These are phyloP conservation scores for Salix koriyanagi DNA, from an alignment of 345 rosid genomes.

Conservation along the genomic window DNA sequence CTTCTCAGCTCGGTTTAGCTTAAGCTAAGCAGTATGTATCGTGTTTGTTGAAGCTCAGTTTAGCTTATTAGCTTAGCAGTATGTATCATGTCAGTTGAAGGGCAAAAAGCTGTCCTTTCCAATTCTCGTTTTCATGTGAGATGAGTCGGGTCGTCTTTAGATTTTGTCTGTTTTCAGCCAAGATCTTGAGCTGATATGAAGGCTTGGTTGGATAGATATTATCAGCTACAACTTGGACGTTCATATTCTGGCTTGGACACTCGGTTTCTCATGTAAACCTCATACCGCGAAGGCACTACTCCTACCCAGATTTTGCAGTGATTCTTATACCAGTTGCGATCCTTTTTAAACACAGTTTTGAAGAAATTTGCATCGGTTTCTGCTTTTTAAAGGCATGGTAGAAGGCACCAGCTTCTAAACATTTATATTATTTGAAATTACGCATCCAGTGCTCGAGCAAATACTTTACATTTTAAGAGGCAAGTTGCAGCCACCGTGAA, in stretches of 20 bases:
- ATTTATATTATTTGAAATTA: too few relatives aligned
- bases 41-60: conserved; percentile 9
- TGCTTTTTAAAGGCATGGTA: too few relatives aligned
- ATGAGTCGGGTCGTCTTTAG: neutral
- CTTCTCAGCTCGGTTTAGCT: conserved; percentile 8
- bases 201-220: neutral
- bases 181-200: too few relatives aligned
- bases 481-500: too few relatives aligned
- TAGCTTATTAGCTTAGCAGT: neutral
- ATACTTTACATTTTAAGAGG: too few relatives aligned
- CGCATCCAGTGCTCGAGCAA: too few relatives aligned
- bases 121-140: neutral
- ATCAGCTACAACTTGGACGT: neutral
- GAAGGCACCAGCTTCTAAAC: too few relatives aligned
- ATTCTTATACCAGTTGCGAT: too few relatives aligned
- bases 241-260: neutral
- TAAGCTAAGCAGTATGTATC: neutral
- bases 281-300: conserved; percentile 18
- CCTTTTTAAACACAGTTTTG: too few relatives aligned
- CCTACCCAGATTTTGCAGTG: neutral
- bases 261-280: neutral
- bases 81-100: conserved; percentile 4
- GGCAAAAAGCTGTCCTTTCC: neutral
- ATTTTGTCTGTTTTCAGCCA: neutral
- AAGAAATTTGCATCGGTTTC: too few relatives aligned